Evolutionary conservation across 768 basidiomycete species (phyloP).

Genomic region (Clitopilus passeckerianus): DNA sequence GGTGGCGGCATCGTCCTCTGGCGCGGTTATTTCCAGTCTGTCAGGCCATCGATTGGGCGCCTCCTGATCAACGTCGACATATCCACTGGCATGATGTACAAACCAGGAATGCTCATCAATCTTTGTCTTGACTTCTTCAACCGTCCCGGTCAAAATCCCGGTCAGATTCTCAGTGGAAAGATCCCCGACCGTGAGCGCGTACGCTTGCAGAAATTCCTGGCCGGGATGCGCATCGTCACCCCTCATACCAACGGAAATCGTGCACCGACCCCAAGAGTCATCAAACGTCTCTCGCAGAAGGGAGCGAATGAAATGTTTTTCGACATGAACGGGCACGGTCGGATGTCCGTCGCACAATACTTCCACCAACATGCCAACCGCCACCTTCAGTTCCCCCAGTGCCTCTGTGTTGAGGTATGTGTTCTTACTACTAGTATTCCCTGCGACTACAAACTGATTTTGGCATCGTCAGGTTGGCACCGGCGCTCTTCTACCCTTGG

Average conservation of each 20-base stretch:
- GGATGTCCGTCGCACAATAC: slow-evolving; percentile 51
- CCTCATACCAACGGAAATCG: slow-evolving; percentile 5
- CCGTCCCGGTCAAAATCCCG: slow-evolving; percentile 10
- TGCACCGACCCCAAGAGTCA: slow-evolving; percentile 31
- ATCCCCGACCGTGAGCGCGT: slow-evolving; percentile 50
- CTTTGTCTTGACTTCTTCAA: slow-evolving; percentile 55
- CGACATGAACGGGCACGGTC: slow-evolving; percentile 44
- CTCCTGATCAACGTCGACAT: slow-evolving; percentile 78
- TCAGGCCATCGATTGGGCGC: slow-evolving; percentile 58
- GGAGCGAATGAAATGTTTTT: slow-evolving; percentile 52
- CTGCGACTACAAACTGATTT: not conserved
- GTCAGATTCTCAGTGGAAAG: not conserved
- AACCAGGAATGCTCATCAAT: slow-evolving; percentile 51
- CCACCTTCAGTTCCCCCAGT: slow-evolving; percentile 51
- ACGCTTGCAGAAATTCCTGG: slow-evolving; percentile 30
- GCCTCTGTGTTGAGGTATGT: slow-evolving; percentile 62
- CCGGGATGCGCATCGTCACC: slow-evolving; percentile 25
- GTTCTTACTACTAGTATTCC: too few relatives aligned
- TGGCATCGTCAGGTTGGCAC: slow-evolving; percentile 38
- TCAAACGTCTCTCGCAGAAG: slow-evolving; percentile 44
- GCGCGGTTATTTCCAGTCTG: slow-evolving; percentile 80
- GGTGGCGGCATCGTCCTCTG: slow-evolving; percentile 65
- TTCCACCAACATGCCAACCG: slow-evolving; percentile 47
- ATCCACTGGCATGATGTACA: slow-evolving; percentile 73
- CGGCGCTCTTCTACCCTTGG: slow-evolving; percentile 55